Conservation (phyloP, 164 flowering plant species). For the Vitis rotundifolia region DNA sequence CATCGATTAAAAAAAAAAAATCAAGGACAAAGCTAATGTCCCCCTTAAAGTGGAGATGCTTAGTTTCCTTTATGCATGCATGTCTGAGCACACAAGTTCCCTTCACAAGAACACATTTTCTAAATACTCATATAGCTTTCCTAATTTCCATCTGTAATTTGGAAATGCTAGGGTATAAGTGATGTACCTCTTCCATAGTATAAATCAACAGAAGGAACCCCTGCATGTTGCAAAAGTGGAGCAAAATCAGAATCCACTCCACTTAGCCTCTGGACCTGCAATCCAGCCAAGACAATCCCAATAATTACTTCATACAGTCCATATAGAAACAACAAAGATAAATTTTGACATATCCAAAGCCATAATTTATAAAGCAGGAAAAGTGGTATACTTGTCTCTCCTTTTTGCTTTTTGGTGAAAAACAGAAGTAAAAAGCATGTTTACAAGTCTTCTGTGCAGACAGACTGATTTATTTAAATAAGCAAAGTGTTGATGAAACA, state of each 20-base stretch:
- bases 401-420: too few relatives aligned
- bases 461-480: too few relatives aligned
- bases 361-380: not conserved
- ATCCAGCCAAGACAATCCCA: conserved; percentile 4
- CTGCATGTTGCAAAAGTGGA: conserved; percentile 89
- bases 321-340: not conserved
- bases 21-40: too few relatives aligned
- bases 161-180: not conserved
- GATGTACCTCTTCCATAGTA: conserved; percentile 80
- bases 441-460: too few relatives aligned
- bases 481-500: too few relatives aligned
- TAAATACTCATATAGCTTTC: too few relatives aligned
- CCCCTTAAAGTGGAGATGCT: too few relatives aligned
- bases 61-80: too few relatives aligned
- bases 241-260: conserved; percentile 90
- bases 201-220: conserved; percentile 79
- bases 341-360: not conserved
- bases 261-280: conserved; percentile 79
- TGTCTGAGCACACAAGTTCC: not conserved
- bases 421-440: too few relatives aligned
- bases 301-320: not conserved
- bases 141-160: not conserved
- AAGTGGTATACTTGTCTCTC: too few relatives aligned
- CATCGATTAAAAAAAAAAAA: too few relatives aligned
- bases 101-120: not conserved